A percentile compares a stretch with the other conserved stretches of the same genome.
Evolutionary conservation across 441 rosid genomes (phyloP).

Genomic region (Capsella rubella): DNA sequence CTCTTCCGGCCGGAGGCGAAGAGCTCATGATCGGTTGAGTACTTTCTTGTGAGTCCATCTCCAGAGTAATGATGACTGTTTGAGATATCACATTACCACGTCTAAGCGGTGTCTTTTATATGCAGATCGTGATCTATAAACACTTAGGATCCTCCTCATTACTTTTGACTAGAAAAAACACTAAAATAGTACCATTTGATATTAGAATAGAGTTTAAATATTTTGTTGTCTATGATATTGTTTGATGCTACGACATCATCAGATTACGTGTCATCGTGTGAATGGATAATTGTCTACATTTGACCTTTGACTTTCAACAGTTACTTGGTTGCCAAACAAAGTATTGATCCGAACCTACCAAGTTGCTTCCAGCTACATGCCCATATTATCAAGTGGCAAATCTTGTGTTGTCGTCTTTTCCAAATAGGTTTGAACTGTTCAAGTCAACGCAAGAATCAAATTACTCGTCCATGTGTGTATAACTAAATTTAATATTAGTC

Average conservation of each 20-base stretch:
- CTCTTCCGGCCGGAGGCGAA: constrained; percentile 13
- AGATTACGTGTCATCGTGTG: not conserved
- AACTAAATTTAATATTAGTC: no score
- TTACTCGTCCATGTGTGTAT: not conserved
- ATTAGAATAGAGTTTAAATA: not conserved
- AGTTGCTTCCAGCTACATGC: constrained; percentile 6
- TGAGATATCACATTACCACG: constrained; percentile 25
- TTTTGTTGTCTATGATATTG: not conserved
- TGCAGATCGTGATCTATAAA: not conserved
- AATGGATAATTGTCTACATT: constrained; percentile 7
- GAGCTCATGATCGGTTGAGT: constrained; percentile 3
- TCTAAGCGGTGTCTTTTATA: constrained; percentile 15
- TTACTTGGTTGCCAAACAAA: constrained; percentile 41
- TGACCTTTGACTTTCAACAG: constrained; percentile 34
- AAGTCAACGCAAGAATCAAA: not conserved
- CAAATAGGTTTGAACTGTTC: not conserved
- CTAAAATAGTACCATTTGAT: not conserved
- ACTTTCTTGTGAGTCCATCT: not conserved
- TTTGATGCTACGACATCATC: not conserved
- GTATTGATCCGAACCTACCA: not conserved
- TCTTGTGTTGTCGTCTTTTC: not conserved
- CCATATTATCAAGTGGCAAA: not conserved
- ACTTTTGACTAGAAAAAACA: not conserved
- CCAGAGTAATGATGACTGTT: constrained; percentile 11
- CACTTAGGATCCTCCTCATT: not conserved